Evolutionary conservation across 1,139 yeast species (phyloP), one percentile per base, ranked within the genome.

Genomic region (Diutina neorugosa): DNA sequence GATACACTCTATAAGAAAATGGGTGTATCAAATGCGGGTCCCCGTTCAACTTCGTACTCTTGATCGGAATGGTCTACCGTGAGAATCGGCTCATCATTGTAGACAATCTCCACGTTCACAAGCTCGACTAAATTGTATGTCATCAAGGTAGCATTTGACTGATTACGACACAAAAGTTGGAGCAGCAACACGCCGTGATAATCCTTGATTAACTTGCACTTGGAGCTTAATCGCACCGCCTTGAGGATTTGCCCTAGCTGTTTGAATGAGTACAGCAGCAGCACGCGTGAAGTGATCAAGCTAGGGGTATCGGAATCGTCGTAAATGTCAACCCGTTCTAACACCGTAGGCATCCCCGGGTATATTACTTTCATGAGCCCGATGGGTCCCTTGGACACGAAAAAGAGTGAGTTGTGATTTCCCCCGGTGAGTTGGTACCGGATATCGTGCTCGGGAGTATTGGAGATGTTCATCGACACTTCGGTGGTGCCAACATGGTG

Each of bases 361-460:
- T 84, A 76, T 11, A 79, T 74, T 25, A 87, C 70, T 61, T 85
- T 83, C 54, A 88, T 82, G 52, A 75, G 71, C 0, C 96, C 96
- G 51, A 87, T 73, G 12, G 80, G 82, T 3, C 90, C 84, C 52
- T 72, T 73, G 1, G 94, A 84, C 2, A 86, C 78, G 55, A 89
- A 76, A 49, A 74, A 70, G 37, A 80, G 61, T 56, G 18, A 27
- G 14, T 46, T 46, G 12, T 69, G 71, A 41, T 68, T 69, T 2
- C 60, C 62, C n/a, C 58, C 52, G 19, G 27, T 42, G 44, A 23
- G 51, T 21, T 27, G 37, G 12, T 25, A 16, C 11, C 52, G 51
- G 27, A 51, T 43, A 19, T 56, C 55, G 2, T 55, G 54, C 27
- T 57, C 51, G 19, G 54, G 53, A 40, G 60, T 65, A 53, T 65